These are phyloP conservation scores for Hanseniaspora uvarum DNA, from an alignment of 1,139 yeast species.

Conservation along the genomic window DNA sequence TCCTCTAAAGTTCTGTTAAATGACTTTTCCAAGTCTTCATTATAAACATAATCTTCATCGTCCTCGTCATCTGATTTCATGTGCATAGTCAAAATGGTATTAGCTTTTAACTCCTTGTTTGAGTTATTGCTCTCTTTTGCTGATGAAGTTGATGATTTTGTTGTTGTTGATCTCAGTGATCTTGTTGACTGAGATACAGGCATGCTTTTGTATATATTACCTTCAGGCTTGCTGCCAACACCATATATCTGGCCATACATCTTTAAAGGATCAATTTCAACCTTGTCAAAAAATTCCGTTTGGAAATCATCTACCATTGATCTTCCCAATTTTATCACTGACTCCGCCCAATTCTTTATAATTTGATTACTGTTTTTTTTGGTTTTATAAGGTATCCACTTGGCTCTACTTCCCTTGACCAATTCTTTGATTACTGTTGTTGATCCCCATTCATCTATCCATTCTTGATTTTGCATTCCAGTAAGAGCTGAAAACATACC, in stretches of 20 bases:
- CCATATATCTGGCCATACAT: constrained; percentile 5
- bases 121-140: constrained; percentile 3
- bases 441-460: constrained; percentile 59
- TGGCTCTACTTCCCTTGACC: constrained; percentile 57
- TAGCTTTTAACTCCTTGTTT: constrained; percentile 11
- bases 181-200: constrained; percentile 14
- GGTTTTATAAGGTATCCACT: constrained; percentile 49
- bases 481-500: constrained; percentile 72
- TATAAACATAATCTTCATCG: constrained; percentile 31
- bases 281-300: constrained; percentile 24
- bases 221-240: constrained; percentile 22
- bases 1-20: constrained; percentile 33
- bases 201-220: constrained; percentile 23
- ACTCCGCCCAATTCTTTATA: constrained; percentile 51
- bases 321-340: constrained; percentile 57
- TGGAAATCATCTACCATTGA: constrained; percentile 50
- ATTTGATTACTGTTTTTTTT: constrained; percentile 35
- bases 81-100: constrained; percentile 24
- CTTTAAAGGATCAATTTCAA: not conserved
- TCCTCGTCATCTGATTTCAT: constrained; percentile 24
- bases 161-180: constrained; percentile 17
- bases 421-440: constrained; percentile 56
- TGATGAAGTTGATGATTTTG: constrained; percentile 20
- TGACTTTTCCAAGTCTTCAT: constrained; percentile 31
- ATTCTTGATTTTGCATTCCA: constrained; percentile 48